Base-by-base conservation (phyloP, 2,329 filamentous ascomycete species). In the Chrysoporthe austroafricana region DNA sequence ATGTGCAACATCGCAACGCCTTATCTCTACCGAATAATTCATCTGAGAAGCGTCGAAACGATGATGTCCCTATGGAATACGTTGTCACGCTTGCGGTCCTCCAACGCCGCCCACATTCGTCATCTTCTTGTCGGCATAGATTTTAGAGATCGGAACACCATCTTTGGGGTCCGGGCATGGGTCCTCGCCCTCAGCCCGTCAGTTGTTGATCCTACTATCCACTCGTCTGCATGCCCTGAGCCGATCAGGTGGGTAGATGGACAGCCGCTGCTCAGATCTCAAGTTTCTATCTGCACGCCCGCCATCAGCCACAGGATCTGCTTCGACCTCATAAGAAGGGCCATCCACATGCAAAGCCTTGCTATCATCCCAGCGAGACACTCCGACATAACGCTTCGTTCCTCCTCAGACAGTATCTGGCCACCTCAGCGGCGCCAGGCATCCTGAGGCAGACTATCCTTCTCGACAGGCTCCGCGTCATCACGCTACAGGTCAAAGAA, bases 241-340 rank as follows among this genome's bases (percentile, higher is more conserved):
- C 43, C 42, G 11, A 46, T 34, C 43, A 34, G 1, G 9, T 61
- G 58, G 59, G 44, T n/a, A 11, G 42, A 62, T 36, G 59, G 59
- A 8, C 43, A 21, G 26, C 43, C 42, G 32, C 43, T 48, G 16
- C 58, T 34, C n/a, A 34, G 9, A 4, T 13, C 1, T 21, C 26
- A 62, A 18, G 36, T 50, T 6, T 18, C n/a, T 14, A 3, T 18
- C 26, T 14, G 21, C 13, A 21, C 14, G 39, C 32, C 46, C n/a
- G 7, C 7, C 4, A 18, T 46, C 13, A 18, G 26, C 6, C 32
- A 36, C 14, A 50, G 44, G 16, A 26, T 62, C 32, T 52, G 36
- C 44, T 62, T 62, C 60, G 60, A 62, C 18, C 14, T 62, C 18
- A 13, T 62, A 32, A 44, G 13, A 11, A 9, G 46, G 36, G 36